phyloP scores from a whole-genome alignment of 2,329 filamentous ascomycete species.

The Ophiostoma piceae region DNA sequence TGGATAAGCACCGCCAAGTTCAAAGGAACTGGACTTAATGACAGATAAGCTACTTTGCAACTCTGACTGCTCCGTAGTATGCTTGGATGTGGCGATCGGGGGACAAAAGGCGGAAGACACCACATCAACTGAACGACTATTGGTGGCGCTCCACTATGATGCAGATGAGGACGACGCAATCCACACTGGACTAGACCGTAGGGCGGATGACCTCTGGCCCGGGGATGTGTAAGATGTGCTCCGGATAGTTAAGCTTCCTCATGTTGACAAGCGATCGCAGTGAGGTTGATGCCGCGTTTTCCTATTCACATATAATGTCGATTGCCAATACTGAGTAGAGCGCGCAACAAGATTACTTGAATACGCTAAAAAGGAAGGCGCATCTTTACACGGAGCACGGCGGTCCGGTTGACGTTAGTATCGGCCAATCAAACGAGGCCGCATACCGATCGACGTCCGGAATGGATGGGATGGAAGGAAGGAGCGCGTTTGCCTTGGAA shows the following conservation, averaged over 20 bases:
- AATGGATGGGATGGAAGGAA: neutral
- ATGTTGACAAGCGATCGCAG: neutral
- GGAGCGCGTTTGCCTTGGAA: neutral
- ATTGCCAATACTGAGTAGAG: neutral
- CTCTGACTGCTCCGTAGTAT: neutral
- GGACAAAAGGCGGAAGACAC: neutral
- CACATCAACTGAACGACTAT: neutral
- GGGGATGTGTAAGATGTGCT: constrained; percentile 8
- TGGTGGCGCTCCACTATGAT: neutral
- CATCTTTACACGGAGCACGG: neutral
- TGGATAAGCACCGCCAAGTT: constrained; percentile 1
- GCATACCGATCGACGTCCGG: neutral
- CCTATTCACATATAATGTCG: neutral
- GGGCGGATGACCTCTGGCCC: constrained; percentile 1
- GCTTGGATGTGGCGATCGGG: neutral
- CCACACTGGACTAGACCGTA: neutral
- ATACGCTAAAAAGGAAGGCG: neutral
- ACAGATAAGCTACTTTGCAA: neutral
- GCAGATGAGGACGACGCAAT: neutral
- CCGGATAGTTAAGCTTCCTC: neutral
- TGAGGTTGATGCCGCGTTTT: neutral
- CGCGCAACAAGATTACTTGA: neutral
- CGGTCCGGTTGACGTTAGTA: neutral
- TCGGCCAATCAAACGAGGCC: constrained; percentile 2
- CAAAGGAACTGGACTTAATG: neutral